Conservation (phyloP, 371 early-diverging fungal species). For the Sporodiniella umbellata region DNA sequence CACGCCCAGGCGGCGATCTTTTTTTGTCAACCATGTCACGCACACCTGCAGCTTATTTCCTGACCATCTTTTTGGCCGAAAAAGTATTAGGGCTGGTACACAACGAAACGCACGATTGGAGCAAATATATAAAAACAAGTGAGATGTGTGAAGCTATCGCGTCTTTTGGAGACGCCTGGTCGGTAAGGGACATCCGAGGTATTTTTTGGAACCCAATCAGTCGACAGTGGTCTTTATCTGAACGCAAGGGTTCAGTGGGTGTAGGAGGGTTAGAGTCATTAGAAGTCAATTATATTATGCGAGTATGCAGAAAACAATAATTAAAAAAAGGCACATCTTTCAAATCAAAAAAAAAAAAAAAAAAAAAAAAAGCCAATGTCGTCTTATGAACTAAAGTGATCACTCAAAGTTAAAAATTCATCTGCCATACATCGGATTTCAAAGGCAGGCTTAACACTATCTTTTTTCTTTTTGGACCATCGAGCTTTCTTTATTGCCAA, state of each 20-base stretch:
- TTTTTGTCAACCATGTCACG: slow-evolving; percentile 92
- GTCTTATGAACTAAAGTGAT: too few species aligned
- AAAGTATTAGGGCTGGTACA: slow-evolving; percentile 78
- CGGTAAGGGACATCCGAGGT: slow-evolving; percentile 42
- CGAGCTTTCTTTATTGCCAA: too few species aligned
- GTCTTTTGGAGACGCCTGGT: slow-evolving; percentile 23
- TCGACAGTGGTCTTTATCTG: slow-evolving; percentile 36
- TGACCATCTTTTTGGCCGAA: slow-evolving; percentile 88
- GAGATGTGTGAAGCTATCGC: slow-evolving; percentile 20
- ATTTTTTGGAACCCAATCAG: slow-evolving; percentile 44
- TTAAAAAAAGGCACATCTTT: too few species aligned
- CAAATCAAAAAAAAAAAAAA: not conserved
- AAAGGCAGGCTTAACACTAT: too few species aligned
- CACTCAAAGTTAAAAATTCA: too few species aligned
- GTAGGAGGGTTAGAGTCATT: slow-evolving; percentile 35
- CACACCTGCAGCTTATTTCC: slow-evolving; percentile 68
- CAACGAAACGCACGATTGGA: slow-evolving; percentile 84
- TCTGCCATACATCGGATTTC: too few species aligned
- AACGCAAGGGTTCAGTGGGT: slow-evolving; percentile 30
- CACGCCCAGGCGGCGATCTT: slow-evolving; percentile 68
- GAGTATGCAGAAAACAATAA: slow-evolving; percentile 27
- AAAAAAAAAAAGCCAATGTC: not conserved
- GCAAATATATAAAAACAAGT: slow-evolving; percentile 68
- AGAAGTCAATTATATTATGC: slow-evolving; percentile 48
- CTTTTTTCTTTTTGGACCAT: too few species aligned